Evolutionary conservation across 352 stramenopile genomes (phyloP).

Genomic region (Thalassiosira livingstoniorum): DNA sequence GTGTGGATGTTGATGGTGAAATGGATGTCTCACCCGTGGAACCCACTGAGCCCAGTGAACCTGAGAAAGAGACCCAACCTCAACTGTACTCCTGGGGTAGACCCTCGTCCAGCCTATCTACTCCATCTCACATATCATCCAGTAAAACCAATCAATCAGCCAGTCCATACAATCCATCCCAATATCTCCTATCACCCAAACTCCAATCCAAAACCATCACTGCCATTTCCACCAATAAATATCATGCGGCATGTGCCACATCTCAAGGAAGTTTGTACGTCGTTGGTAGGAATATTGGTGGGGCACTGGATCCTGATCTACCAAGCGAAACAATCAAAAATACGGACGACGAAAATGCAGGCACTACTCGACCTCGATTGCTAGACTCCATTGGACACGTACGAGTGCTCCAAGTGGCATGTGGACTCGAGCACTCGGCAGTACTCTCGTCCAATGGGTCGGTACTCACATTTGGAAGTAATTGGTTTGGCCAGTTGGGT

Average conservation of each 20-base stretch:
- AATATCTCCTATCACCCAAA: too few species aligned
- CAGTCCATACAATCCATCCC: too few species aligned
- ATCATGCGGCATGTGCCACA: constrained; percentile 70
- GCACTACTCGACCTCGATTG: constrained; percentile 53
- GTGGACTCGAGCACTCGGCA: constrained; percentile 75
- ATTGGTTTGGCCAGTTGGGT: constrained; percentile 72
- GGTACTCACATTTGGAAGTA: constrained; percentile 77
- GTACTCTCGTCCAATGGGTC: constrained; percentile 68
- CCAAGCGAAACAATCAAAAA: constrained; percentile 33
- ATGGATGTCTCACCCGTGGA: too few species aligned
- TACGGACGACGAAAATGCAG: too few species aligned
- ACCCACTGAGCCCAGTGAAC: too few species aligned
- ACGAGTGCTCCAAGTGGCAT: constrained; percentile 70
- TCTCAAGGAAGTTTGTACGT: constrained; percentile 61
- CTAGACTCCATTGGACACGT: constrained; percentile 65
- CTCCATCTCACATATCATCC: too few species aligned
- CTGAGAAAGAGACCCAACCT: too few species aligned
- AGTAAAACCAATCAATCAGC: too few species aligned
- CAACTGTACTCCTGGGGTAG: constrained; percentile 72
- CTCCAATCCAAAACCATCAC: constrained; percentile 64
- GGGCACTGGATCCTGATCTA: constrained; percentile 67
- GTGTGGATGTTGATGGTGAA: too few species aligned
- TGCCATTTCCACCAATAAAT: constrained; percentile 48
- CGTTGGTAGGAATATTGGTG: constrained; percentile 70
- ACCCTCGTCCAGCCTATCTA: too few species aligned